Conservation (phyloP, 202 grass and related monocot genomes). For the Zizania palustris region DNA sequence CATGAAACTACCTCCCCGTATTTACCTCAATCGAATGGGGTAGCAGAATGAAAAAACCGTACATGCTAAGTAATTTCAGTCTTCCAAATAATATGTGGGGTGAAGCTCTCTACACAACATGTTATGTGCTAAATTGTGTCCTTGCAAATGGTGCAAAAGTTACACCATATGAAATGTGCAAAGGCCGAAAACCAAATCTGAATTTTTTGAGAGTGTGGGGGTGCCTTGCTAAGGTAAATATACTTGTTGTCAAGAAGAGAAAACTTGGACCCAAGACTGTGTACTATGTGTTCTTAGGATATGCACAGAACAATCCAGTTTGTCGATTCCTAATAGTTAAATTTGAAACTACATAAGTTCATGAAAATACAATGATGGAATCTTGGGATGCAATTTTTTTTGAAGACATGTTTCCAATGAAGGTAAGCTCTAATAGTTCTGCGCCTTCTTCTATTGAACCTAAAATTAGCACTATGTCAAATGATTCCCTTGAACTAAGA, state of each 20-base stretch:
- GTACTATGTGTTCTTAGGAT: conserved; percentile 13
- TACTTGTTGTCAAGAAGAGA: background rate
- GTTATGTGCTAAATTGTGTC: background rate
- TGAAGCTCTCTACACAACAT: background rate
- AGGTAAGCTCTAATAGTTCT: background rate
- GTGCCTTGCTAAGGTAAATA: conserved; percentile 24
- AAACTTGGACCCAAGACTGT: conserved; percentile 23
- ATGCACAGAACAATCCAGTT: background rate
- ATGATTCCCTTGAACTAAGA: background rate
- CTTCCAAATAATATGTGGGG: conserved; percentile 17
- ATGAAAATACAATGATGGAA: background rate
- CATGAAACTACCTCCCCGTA: background rate
- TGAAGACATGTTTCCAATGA: background rate
- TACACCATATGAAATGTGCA: conserved; percentile 13
- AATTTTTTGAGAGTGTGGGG: background rate
- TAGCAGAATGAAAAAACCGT: background rate
- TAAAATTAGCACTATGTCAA: background rate
- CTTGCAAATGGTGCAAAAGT: background rate
- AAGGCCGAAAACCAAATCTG: background rate
- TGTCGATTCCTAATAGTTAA: background rate
- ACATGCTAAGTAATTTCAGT: background rate
- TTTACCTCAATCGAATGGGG: conserved; percentile 15
- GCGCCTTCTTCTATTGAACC: background rate
- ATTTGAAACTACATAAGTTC: background rate
- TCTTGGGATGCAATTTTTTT: background rate